Percentiles rank a stretch among this genome's conserved stretches.
phyloP scores from a whole-genome alignment of 163 green algal genomes.

The Chloromonas sp. region DNA sequence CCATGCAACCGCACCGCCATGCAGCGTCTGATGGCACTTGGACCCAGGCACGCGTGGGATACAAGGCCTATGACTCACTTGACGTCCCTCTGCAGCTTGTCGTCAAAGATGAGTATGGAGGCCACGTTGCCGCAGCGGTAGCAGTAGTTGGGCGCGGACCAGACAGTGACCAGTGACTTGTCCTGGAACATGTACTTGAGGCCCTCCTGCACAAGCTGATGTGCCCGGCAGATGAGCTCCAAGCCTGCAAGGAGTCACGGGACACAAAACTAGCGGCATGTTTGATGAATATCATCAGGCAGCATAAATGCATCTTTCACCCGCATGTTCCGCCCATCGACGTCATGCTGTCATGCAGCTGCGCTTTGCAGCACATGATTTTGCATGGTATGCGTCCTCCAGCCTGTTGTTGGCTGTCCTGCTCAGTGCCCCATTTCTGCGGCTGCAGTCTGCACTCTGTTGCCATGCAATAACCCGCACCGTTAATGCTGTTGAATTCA shows the following conservation, averaged over 20 bases:
- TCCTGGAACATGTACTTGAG: conserved; percentile 98
- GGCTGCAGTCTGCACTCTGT: too few species aligned
- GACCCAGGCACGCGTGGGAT: too few species aligned
- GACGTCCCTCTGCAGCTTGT: conserved; percentile 73
- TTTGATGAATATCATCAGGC: not conserved
- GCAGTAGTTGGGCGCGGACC: conserved; percentile 98
- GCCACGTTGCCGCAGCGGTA: conserved; percentile 99
- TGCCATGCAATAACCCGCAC: conserved; percentile 16
- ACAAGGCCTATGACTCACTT: conserved; percentile 2
- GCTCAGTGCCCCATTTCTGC: too few species aligned
- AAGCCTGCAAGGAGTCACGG: conserved; percentile 43
- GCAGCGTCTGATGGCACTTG: too few species aligned
- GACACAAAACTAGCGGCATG: not conserved
- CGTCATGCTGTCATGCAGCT: too few species aligned
- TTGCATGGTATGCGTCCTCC: too few species aligned
- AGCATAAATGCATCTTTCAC: not conserved
- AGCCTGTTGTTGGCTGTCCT: too few species aligned
- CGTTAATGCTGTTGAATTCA: conserved; percentile 98
- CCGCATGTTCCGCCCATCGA: too few species aligned
- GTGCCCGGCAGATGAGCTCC: conserved; percentile 92
- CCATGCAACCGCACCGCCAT: too few species aligned
- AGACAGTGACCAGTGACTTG: conserved; percentile 91
- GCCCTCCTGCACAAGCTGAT: conserved; percentile 98
- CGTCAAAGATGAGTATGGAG: conserved; percentile 93
- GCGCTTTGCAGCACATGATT: too few species aligned